A percentile compares a stretch with the other conserved stretches of the same genome.
Evolutionary conservation across 2,329 filamentous ascomycete species (phyloP).

Genomic region (Plenodomus biglobosus): DNA sequence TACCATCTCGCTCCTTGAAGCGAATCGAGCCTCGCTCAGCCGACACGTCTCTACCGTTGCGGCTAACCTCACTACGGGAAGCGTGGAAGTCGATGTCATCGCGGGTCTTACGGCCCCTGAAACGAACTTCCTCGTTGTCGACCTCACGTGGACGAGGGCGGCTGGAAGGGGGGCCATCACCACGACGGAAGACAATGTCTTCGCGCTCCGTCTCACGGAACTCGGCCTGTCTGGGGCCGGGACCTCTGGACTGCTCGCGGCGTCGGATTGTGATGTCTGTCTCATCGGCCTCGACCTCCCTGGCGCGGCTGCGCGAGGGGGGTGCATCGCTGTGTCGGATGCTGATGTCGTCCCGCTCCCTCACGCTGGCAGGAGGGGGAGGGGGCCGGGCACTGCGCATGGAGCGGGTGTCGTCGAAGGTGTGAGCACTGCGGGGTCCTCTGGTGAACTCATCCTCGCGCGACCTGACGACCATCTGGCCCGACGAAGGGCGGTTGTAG

Average conservation of each 20-base stretch:
- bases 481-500: slow-evolving; percentile 51
- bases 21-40: slow-evolving; percentile 34
- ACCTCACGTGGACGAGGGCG: slow-evolving; percentile 38
- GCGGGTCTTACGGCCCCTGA: slow-evolving; percentile 44
- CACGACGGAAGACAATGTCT: slow-evolving; percentile 49
- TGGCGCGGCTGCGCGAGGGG: slow-evolving; percentile 32
- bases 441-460: slow-evolving; percentile 46
- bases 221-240: slow-evolving; percentile 30
- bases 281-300: slow-evolving; percentile 38
- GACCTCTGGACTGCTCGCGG: slow-evolving; percentile 38
- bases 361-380: slow-evolving; percentile 32
- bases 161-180: slow-evolving; percentile 41
- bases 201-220: slow-evolving; percentile 40
- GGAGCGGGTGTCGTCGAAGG: slow-evolving; percentile 46
- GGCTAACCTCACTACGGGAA: slow-evolving; percentile 25
- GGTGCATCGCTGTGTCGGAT: slow-evolving; percentile 42
- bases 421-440: slow-evolving; percentile 37
- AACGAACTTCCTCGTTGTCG: slow-evolving; percentile 52
- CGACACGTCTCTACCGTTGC: slow-evolving; percentile 26
- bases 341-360: slow-evolving; percentile 45
- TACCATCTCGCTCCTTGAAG: slow-evolving; percentile 41
- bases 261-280: slow-evolving; percentile 40
- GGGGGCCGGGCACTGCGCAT: slow-evolving; percentile 36
- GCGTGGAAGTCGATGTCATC: slow-evolving; percentile 39
- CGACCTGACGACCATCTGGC: slow-evolving; percentile 51